Percentiles rank a stretch among this genome's conserved stretches.
phyloP scores from a whole-genome alignment of 805 yeast species.

The Saccharomycopsis vini region DNA sequence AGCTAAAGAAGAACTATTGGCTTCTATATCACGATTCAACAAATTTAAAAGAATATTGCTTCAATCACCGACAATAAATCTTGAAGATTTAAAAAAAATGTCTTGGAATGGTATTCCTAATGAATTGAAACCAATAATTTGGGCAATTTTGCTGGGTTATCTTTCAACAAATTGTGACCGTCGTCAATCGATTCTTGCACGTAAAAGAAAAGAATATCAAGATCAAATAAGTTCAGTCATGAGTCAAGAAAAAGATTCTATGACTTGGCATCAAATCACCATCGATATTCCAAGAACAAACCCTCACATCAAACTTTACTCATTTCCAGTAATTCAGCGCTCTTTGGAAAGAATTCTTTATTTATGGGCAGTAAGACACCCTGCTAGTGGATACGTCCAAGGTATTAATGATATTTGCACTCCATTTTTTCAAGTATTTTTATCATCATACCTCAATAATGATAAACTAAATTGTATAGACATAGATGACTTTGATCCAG shows the following conservation, averaged over 20 bases:
- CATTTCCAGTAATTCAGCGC: conserved; percentile 60
- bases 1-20: conserved; percentile 48
- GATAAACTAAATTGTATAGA: conserved; percentile 26
- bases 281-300: conserved; percentile 94
- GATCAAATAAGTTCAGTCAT: conserved; percentile 45
- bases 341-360: conserved; percentile 75
- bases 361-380: conserved; percentile 94
- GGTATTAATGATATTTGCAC: conserved; percentile 93
- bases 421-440: conserved; percentile 83
- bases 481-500: conserved; percentile 57
- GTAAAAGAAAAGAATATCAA: conserved; percentile 83
- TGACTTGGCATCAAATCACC: conserved; percentile 90
- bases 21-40: conserved; percentile 50
- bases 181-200: conserved; percentile 54
- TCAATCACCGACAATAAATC: conserved; percentile 39
- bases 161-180: conserved; percentile 78
- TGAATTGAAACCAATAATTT: conserved; percentile 68
- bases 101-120: conserved; percentile 94
- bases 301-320: conserved; percentile 71
- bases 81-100: conserved; percentile 61
- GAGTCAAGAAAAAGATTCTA: conserved; percentile 52
- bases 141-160: conserved; percentile 89
- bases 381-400: conserved; percentile 96
- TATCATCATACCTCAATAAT: conserved; percentile 48
- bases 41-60: conserved; percentile 59